Evolutionary conservation across 73 alveolate species (phyloP), one percentile per base, ranked within the genome.

Genomic region (Paramecium sexaurelia): DNA sequence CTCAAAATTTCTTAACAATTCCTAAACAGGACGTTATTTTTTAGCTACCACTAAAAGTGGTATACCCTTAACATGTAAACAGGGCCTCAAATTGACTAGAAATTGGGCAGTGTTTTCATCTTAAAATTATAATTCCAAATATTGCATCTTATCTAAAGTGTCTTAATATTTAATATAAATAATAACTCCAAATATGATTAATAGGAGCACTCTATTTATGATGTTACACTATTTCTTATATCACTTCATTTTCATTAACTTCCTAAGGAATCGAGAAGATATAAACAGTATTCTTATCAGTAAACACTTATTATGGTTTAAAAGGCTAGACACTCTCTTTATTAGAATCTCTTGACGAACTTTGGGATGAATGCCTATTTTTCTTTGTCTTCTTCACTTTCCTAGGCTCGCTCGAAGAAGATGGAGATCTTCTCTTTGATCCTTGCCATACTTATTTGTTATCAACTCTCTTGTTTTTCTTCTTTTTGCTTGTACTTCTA

Each of bases 31-130:
- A 13, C 90, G 20, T 22, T 78, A 24, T 39, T 78, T 78, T 22
- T 78, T 78, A 37, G 68, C 11, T 0, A 78, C 55, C 7, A 78
- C 90, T 24, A 78, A 78, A 37, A 78, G 55, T 15, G 90, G 90
- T 45, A 78, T 45, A 15, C 90, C 90, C 71, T 71, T 78, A 78
- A 78, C 90, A 78, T 41, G 90, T 41, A 78, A 78, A 43, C 90
- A 39, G 75, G 73, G 90, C 90, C 71, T 78, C 73, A 78, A 19
- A 13, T 32, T 39, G 19, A 19, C 11, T 2, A 41, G 27, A 24
- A 19, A 29, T 41, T 45, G 55, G 5, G 90, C 90, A 78, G 75
- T 41, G 13, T 71, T 35, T 71, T 78, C 90, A 33, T 78, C 90
- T 41, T 26, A 24, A 43, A 78, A 78, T 2, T 39, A 22, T 43